A percentile compares a stretch with the other conserved stretches of the same genome.
phyloP scores from a whole-genome alignment of 2,329 filamentous ascomycete genomes.

The Talaromyces sp. region DNA sequence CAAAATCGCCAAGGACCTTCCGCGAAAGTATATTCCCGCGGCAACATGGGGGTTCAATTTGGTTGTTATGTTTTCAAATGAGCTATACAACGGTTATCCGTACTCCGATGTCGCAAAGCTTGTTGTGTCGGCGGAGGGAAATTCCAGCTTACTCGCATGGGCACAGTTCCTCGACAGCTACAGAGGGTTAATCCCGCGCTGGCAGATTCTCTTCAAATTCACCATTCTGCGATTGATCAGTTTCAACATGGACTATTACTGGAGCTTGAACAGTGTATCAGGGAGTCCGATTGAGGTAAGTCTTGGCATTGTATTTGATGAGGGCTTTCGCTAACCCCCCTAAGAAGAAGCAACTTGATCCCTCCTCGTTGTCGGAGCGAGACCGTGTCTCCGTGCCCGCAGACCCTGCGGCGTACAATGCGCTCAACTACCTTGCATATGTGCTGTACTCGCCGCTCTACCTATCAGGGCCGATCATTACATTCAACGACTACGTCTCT shows the following conservation, averaged over 20 bases:
- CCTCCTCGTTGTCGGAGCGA: constrained; percentile 76
- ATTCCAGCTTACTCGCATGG: constrained; percentile 50
- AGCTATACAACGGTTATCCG: constrained; percentile 72
- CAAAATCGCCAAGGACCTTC: constrained; percentile 66
- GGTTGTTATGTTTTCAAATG: constrained; percentile 79
- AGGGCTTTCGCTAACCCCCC: constrained; percentile 20
- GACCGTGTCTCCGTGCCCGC: constrained; percentile 79
- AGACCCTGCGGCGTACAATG: constrained; percentile 62
- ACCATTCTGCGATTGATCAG: constrained; percentile 89
- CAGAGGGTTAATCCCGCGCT: constrained; percentile 78
- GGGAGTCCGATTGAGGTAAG: constrained; percentile 76
- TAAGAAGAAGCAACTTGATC: constrained; percentile 99
- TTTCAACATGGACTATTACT: constrained; percentile 96
- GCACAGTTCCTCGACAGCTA: constrained; percentile 71
- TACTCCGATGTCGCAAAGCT: constrained; percentile 59
- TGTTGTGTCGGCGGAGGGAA: constrained; percentile 33
- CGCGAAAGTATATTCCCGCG: constrained; percentile 63
- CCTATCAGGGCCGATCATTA: constrained; percentile 85
- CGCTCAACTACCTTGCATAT: constrained; percentile 86
- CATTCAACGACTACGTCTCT: constrained; percentile 96
- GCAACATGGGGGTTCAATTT: constrained; percentile 91
- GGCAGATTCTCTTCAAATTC: constrained; percentile 98
- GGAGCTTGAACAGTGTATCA: constrained; percentile 66
- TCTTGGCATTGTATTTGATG: constrained; percentile 9
- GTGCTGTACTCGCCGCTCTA: constrained; percentile 89